Base-by-base conservation (phyloP, 805 yeast species). In the Schwanniomyces pseudopolymorphus region DNA sequence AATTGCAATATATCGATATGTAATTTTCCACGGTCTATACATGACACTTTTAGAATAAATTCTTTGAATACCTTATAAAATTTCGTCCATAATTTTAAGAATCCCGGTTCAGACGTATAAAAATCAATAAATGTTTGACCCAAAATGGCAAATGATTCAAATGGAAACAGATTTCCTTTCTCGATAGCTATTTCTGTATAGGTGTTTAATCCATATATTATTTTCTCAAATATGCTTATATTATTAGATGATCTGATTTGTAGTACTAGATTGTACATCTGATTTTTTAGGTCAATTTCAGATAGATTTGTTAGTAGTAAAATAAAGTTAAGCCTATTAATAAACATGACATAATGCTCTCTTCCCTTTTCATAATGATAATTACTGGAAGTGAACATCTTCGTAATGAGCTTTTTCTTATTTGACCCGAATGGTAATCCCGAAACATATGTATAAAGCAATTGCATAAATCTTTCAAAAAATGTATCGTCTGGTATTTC, bases 321-420 rank as follows among this genome's bases (percentile, higher is more conserved):
- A 3, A 71, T 57, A 44, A 70, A 63, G 45, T 72, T 72, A 31
- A 70, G 47, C 28, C 78, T 52, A 46, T 72, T 72, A 24, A 63
- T 52, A 43, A 63, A 72, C 62, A 68, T 68, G 4, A 59, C 58
- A 37, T 56, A 61, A 40, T 63, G 61, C 6, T 47, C 53, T 42
- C 56, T 55, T 9, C 60, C 66, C 17, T 54, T 56, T 22, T 56
- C 57, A 42, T 67, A 70, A 3, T 52, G 58, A 39, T 59, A 70
- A 38, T 63, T 66, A 43, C 76, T 71, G 1, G 77, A 69, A 0
- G 69, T 64, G 28, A 71, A 58, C 28, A 72, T 49, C 46, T 73
- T 72, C 7, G 69, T 63, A 1, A 67, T 56, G 21, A 73, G 52
- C 40, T 65, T 58, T 42, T 56, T 68, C 42, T 53, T 60, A 43